Conservation (phyloP, 108 stramenopile genomes). For the Fistulifera pelliculosa region DNA sequence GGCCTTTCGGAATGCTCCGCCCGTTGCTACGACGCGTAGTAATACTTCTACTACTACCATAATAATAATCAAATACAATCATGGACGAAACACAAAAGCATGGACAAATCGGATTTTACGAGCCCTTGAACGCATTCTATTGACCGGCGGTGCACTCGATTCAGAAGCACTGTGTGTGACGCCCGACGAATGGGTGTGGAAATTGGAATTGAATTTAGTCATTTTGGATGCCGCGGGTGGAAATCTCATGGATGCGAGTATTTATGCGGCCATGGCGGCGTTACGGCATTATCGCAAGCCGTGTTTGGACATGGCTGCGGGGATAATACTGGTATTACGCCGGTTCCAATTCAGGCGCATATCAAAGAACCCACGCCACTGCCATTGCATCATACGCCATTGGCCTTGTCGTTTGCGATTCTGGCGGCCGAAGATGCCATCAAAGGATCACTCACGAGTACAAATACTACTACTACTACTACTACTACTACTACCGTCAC, state of each 20-base stretch:
- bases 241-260: constrained; percentile 65
- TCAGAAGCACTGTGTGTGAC: constrained; percentile 83
- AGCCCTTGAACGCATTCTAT: constrained; percentile 55
- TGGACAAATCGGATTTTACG: constrained; percentile 65
- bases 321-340: constrained; percentile 1
- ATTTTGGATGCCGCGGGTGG: constrained; percentile 84
- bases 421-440: constrained; percentile 10
- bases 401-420: constrained; percentile 83
- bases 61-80: constrained; percentile 15
- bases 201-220: constrained; percentile 59
- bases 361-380: constrained; percentile 86
- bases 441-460: background rate
- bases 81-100: constrained; percentile 34
- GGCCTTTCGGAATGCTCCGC: constrained; percentile 46
- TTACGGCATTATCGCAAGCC: constrained; percentile 86
- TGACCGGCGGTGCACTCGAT: constrained; percentile 76
- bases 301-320: constrained; percentile 36
- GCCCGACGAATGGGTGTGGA: constrained; percentile 86
- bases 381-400: constrained; percentile 89
- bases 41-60: constrained; percentile 15
- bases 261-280: constrained; percentile 85
- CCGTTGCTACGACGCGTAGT: constrained; percentile 40
- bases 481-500: background rate
- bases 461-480: background rate
- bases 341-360: constrained; percentile 7